Conservation (phyloP, 2,329 filamentous ascomycete species). For the Aspergillus vadensis region DNA sequence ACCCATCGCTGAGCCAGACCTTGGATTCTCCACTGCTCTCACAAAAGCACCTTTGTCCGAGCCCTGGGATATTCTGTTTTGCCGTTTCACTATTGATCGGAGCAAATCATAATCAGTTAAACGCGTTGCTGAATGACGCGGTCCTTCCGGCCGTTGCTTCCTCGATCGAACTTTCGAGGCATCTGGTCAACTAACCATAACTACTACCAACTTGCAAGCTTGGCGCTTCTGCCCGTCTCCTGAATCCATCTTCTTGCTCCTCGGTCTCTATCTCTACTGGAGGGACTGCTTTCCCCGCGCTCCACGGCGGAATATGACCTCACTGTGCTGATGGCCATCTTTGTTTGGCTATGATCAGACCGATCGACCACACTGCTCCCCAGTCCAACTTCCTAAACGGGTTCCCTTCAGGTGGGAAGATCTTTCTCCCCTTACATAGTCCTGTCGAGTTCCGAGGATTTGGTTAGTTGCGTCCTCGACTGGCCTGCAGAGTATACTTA, state of each 20-base stretch:
- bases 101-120: slow-evolving; percentile 10
- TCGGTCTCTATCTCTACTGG: neutral
- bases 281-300: slow-evolving; percentile 13
- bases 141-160: neutral
- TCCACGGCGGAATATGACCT: slow-evolving; percentile 32
- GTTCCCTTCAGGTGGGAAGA: neutral
- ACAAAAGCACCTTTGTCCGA: neutral
- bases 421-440: neutral
- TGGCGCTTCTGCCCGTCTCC: neutral
- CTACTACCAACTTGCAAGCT: neutral
- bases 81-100: slow-evolving; percentile 5
- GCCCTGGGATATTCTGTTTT: neutral
- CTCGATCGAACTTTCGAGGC: neutral
- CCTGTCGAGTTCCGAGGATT: neutral
- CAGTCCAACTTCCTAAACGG: slow-evolving; percentile 37
- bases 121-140: slow-evolving; percentile 9
- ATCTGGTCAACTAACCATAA: neutral
- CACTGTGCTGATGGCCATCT: neutral
- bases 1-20: neutral
- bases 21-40: neutral
- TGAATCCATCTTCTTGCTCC: neutral
- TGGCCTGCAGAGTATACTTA: neutral
- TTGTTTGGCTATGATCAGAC: neutral
- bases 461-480: neutral
- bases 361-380: slow-evolving; percentile 41